phyloP scores from a whole-genome alignment of 768 basidiomycete genomes.

The Termitomyces sp. region DNA sequence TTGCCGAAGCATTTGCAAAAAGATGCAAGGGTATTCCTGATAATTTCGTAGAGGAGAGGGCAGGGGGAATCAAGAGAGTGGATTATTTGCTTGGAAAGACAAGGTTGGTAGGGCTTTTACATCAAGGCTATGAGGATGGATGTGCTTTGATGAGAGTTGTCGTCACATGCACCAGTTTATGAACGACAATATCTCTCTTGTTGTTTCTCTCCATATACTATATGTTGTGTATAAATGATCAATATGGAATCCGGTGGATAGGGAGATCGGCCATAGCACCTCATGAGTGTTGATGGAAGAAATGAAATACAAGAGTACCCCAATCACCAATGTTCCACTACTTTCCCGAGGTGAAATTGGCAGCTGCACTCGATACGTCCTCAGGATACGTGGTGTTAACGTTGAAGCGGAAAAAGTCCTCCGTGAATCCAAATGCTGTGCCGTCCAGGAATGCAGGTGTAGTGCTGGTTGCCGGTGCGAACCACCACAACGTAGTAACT shows the following conservation, averaged over 20 bases:
- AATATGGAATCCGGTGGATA: too few relatives aligned
- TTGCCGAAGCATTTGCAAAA: background rate
- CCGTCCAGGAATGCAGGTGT: background rate
- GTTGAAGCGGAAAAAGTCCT: slow-evolving; percentile 8
- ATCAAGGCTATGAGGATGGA: background rate
- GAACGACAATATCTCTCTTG: background rate
- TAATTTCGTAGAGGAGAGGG: background rate
- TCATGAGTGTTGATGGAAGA: background rate
- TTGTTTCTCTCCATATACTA: too few relatives aligned
- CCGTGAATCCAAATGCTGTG: background rate
- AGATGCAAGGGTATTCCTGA: background rate
- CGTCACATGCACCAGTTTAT: background rate
- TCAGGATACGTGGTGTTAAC: slow-evolving; percentile 1
- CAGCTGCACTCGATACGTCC: background rate
- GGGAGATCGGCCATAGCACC: background rate
- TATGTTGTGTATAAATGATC: too few relatives aligned
- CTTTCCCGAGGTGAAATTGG: background rate
- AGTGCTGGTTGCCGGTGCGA: slow-evolving; percentile 18
- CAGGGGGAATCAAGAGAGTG: background rate
- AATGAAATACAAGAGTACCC: background rate
- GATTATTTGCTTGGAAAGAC: slow-evolving; percentile 2
- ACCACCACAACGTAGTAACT: slow-evolving; percentile 55
- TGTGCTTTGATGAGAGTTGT: background rate
- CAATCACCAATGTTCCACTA: background rate
- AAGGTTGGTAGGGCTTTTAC: background rate